phyloP scores from a whole-genome alignment of 768 basidiomycete species.

The Termitomyces sp. region DNA sequence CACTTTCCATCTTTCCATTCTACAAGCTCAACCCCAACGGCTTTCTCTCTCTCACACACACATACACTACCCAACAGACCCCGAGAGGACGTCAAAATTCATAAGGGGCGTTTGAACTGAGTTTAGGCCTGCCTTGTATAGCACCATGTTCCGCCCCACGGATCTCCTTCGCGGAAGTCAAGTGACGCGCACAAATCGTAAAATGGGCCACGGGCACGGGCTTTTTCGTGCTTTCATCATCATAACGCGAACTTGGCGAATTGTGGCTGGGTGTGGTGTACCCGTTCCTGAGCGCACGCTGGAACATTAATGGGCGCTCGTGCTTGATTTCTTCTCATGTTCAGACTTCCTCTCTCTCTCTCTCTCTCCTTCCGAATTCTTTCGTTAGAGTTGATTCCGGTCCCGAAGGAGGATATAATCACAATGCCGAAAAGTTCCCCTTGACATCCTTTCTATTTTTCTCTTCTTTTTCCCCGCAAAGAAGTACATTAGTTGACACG shows the following conservation, averaged over 20 bases:
- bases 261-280: no score
- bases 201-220: no score
- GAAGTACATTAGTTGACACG: not conserved
- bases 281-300: not conserved
- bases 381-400: not conserved
- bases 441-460: not conserved
- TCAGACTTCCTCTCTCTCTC: no score
- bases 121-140: not conserved
- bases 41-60: no score
- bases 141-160: not conserved
- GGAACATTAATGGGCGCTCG: not conserved
- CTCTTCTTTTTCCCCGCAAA: not conserved
- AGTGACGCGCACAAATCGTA: not conserved
- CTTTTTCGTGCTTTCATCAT: not conserved
- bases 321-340: not conserved
- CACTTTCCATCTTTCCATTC: not conserved
- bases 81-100: conserved; percentile 83
- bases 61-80: no score
- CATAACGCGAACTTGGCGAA: not conserved
- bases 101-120: conserved; percentile 57
- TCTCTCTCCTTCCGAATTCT: not conserved
- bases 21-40: not conserved
- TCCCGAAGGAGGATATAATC: conserved; percentile 1
- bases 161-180: not conserved
- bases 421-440: no score